Percentiles rank a stretch among this genome's conserved stretches.
Evolutionary conservation across 2,329 filamentous ascomycete species (phyloP).

Genomic region (Fragosphaeria purpurea): DNA sequence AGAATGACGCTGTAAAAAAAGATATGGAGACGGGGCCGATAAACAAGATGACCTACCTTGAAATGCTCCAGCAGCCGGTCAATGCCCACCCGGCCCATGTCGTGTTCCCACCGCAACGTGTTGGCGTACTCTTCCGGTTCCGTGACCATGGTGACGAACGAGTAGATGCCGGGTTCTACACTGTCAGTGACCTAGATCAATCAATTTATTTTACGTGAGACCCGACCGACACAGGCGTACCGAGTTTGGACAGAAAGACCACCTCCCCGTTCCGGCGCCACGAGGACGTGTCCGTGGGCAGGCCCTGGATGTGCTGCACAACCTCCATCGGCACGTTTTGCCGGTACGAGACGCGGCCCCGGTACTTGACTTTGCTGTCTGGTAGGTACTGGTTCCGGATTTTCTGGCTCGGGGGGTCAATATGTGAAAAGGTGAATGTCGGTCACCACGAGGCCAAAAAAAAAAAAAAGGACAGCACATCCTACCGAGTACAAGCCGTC

Average conservation of each 20-base stretch:
- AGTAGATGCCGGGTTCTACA: constrained; percentile 5
- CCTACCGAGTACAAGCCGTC: constrained; percentile 9
- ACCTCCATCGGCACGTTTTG: constrained; percentile 4
- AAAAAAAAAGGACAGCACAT: not conserved
- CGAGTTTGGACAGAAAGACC: constrained; percentile 6
- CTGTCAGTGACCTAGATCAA: too few relatives aligned
- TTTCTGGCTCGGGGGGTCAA: not conserved
- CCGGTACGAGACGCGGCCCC: constrained; percentile 7
- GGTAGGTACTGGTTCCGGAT: constrained; percentile 5
- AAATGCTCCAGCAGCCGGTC: constrained; percentile 4
- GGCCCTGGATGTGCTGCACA: constrained; percentile 4
- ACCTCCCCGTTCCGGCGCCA: constrained; percentile 4
- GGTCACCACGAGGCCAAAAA: too few relatives aligned
- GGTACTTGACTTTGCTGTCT: constrained; percentile 2
- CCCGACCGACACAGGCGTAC: too few relatives aligned
- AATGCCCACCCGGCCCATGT: constrained; percentile 4
- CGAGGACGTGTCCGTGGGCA: constrained; percentile 6
- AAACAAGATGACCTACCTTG: too few relatives aligned
- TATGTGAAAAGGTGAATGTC: too few relatives aligned
- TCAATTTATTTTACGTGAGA: too few relatives aligned
- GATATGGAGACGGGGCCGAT: too few relatives aligned
- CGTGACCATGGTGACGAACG: constrained; percentile 2
- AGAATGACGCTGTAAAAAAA: too few relatives aligned
- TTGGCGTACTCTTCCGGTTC: constrained; percentile 6
- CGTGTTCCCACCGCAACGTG: constrained; percentile 8